Base-by-base conservation (phyloP, 176 grass and related monocot genomes). In the Zizania latifolia region DNA sequence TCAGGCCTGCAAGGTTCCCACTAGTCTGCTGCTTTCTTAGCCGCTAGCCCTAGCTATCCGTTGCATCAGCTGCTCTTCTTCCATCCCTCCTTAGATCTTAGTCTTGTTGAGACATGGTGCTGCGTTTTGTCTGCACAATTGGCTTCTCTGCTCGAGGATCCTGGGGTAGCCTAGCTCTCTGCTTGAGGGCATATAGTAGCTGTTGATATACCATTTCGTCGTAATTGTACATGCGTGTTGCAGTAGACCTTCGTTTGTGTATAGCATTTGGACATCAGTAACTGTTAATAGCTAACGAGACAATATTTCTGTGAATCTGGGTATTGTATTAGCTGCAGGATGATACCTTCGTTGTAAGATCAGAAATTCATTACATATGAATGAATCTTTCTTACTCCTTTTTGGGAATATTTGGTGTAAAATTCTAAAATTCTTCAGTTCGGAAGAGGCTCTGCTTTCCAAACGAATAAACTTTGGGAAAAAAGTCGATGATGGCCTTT, bases 111-210 rank as follows among this genome's bases (percentile, higher is more conserved):
- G 48, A 41, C 21, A 32, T 48, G 41, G 34, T 58, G 26, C 23
- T 51, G 68, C 57, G 74, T 83, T 78, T 60, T 78, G 48, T 50
- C 53, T 41, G 23, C 9, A 40, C 26, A 27, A 53, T 28, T 19
- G 71, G 65, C 72, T 65, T 86, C 84, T 86, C 84, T 87, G 64
- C 78, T 86, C 71, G 78, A 81, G 84, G 78, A 70, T 78, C 69
- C 32, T 55, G 33, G 26, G 67, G 34, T 71, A 43, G 48, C 48
- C 65, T 65, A 27, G 82, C 35, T 75, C 62, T 76, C 81, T 75
- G 23, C 76, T 80, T 68, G 70, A 75, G 70, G 76, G 60, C 61
- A 65, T 74, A 40, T 80, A 80, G 82, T 84, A 46, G 65, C 28
- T 57, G 58, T 26, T 30, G 32, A 10, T 54, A 39, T 62, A 62